Evolutionary conservation across 2,329 filamentous ascomycete species (phyloP).

Genomic region (Xylaria sp.): DNA sequence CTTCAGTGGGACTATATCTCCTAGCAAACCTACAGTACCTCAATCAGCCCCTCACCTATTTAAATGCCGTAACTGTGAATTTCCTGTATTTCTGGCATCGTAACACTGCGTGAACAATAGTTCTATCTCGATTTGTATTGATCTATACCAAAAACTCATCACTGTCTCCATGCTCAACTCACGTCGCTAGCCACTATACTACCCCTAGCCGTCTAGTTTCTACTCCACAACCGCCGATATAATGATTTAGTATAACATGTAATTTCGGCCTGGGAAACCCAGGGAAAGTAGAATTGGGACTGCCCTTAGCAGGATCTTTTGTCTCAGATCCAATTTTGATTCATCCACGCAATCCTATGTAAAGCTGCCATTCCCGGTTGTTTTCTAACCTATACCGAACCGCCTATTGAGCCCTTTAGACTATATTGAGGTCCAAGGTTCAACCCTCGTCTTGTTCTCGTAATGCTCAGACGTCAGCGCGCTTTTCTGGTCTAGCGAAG

Average conservation of each 20-base stretch:
- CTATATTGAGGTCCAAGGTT: not conserved
- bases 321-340: not conserved
- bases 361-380: not conserved
- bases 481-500: not conserved
- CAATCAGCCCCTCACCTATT: no score
- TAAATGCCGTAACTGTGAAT: no score
- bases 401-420: not conserved
- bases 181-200: not conserved
- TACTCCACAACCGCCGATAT: not conserved
- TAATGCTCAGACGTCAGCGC: not conserved
- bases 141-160: slow-evolving; percentile 19
- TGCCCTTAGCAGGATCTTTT: not conserved
- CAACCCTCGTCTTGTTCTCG: not conserved
- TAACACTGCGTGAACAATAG: no score
- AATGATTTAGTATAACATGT: not conserved
- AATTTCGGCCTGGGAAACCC: not conserved
- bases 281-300: not conserved
- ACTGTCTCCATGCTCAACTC: not conserved
- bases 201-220: not conserved
- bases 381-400: not conserved
- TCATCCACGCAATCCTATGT: not conserved
- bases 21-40: no score
- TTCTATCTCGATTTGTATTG: slow-evolving; percentile 15
- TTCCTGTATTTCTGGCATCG: no score
- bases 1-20: no score